phyloP scores from a whole-genome alignment of 495 filamentous ascomycete species.

The Patellaria atrata region DNA sequence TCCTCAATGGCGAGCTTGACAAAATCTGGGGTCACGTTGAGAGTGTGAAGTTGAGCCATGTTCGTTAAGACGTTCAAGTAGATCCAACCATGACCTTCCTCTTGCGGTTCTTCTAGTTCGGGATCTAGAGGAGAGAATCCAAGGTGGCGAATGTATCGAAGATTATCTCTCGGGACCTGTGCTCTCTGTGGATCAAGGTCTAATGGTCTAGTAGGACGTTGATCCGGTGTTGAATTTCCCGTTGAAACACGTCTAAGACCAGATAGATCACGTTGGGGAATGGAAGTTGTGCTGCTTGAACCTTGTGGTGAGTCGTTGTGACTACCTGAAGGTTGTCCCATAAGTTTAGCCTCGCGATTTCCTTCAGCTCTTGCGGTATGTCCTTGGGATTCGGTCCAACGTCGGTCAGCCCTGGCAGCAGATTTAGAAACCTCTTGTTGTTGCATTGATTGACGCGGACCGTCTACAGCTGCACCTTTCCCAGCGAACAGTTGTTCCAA shows the following conservation, averaged over 20 bases:
- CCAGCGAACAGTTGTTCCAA: conserved; percentile 72
- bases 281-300: too few relatives aligned
- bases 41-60: conserved; percentile 65
- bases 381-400: conserved; percentile 25
- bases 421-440: conserved; percentile 44
- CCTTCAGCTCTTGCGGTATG: conserved; percentile 27
- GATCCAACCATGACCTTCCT: conserved; percentile 49
- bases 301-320: too few relatives aligned
- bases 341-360: conserved; percentile 36
- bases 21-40: conserved; percentile 61
- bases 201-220: conserved; percentile 55
- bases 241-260: too few relatives aligned
- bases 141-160: conserved; percentile 59
- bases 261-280: too few relatives aligned
- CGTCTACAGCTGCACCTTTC: conserved; percentile 33
- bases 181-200: conserved; percentile 56
- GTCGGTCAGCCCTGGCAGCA: conserved; percentile 29
- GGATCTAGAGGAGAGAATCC: conserved; percentile 44
- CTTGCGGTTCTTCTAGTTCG: conserved; percentile 29
- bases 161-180: conserved; percentile 55
- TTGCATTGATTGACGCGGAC: conserved; percentile 33
- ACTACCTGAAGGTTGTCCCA: conserved; percentile 17
- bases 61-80: conserved; percentile 70
- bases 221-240: conserved; percentile 35
- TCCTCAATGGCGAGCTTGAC: conserved; percentile 51